These are phyloP conservation scores for Abrus pulchellus DNA, from an alignment of 306 rosid species.

Conservation along the genomic window DNA sequence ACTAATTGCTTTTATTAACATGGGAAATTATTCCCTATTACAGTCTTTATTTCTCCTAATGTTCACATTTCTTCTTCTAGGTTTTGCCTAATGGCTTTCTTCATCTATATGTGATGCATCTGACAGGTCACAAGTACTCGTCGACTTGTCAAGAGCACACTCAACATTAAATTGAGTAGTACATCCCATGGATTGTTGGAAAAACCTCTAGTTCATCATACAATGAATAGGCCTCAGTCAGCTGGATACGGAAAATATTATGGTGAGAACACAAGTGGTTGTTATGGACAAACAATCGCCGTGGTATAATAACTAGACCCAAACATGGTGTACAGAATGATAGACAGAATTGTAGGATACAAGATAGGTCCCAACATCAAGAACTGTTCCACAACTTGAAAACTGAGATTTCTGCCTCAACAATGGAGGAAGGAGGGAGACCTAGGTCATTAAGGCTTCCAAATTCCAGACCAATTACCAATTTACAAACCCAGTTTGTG, in stretches of 20 bases:
- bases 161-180: constrained; percentile 65
- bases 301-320: constrained; percentile 55
- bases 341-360: constrained; percentile 56
- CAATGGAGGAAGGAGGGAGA: constrained; percentile 51
- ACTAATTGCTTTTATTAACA: too few relatives aligned
- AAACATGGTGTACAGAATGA: constrained; percentile 62
- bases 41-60: too few relatives aligned
- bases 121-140: constrained; percentile 74
- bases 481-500: constrained; percentile 51
- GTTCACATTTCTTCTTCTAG: too few relatives aligned
- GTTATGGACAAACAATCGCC: constrained; percentile 58
- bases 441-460: constrained; percentile 46
- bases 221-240: constrained; percentile 58
- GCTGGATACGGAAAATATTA: constrained; percentile 65
- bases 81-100: not conserved
- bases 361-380: constrained; percentile 54
- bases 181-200: constrained; percentile 53
- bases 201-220: constrained; percentile 54
- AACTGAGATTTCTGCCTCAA: constrained; percentile 52
- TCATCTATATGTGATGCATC: constrained; percentile 39
- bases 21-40: too few relatives aligned
- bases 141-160: constrained; percentile 79
- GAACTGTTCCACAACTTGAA: constrained; percentile 52
- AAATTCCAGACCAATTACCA: constrained; percentile 51
- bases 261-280: constrained; percentile 58